Evolutionary conservation across 257 asterid species (phyloP).

Genomic region (Ballota nigra): DNA sequence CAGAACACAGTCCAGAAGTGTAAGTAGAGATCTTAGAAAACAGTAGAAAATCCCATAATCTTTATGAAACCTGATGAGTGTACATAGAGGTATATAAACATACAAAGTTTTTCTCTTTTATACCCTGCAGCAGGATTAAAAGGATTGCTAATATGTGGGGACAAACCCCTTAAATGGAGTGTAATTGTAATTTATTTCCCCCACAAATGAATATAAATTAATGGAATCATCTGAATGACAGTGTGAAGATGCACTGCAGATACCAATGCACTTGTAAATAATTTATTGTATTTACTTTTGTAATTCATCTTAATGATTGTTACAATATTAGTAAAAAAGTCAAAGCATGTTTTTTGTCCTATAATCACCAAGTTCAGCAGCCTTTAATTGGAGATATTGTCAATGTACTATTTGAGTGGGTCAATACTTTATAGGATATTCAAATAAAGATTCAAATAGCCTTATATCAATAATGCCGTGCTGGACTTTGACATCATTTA

Average conservation of each 20-base stretch:
- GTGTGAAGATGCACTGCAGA: neutral
- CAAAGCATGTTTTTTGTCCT: neutral
- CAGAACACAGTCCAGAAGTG: neutral
- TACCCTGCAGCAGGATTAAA: neutral
- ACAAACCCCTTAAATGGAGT: conserved; percentile 10
- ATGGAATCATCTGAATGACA: conserved; percentile 7
- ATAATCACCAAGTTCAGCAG: neutral
- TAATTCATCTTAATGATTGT: neutral
- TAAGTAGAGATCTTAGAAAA: conserved; percentile 5
- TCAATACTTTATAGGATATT: neutral
- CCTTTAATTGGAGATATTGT: conserved; percentile 1
- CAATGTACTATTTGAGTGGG: neutral
- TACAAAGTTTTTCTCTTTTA: neutral
- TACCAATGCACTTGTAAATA: neutral
- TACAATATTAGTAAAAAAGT: neutral
- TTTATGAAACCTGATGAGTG: conserved; percentile 8
- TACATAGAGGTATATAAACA: neutral
- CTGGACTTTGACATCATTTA: neutral
- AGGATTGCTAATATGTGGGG: conserved; percentile 2
- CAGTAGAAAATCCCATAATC: neutral
- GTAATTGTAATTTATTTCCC: neutral
- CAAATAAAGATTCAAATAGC: neutral
- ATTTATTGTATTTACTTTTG: neutral
- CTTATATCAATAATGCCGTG: neutral
- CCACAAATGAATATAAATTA: neutral